Percentiles rank a stretch among this genome's conserved stretches.
Evolutionary conservation across 2,329 filamentous ascomycete species (phyloP).

Genomic region (Aspergillus sp.): DNA sequence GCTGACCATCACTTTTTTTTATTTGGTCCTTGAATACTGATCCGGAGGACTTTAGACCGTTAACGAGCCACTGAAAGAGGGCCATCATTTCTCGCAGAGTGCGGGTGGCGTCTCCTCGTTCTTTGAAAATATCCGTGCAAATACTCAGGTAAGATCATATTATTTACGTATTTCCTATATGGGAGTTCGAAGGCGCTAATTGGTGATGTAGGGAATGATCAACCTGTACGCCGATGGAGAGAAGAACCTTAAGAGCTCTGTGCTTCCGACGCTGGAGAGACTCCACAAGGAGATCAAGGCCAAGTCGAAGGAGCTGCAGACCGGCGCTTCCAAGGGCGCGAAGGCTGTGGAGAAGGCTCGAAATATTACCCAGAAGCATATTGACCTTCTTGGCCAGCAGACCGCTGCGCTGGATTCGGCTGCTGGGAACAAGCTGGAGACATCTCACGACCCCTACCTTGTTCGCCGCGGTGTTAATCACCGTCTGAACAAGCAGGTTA

Average conservation of each 20-base stretch:
- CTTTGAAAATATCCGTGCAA: conserved; percentile 91
- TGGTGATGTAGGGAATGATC: conserved; percentile 64
- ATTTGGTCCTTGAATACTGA: conserved; percentile 6
- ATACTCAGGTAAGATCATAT: conserved; percentile 66
- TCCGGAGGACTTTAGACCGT: conserved; percentile 61
- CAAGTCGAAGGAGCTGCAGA: conserved; percentile 84
- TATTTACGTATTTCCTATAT: too few species aligned
- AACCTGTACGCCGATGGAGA: conserved; percentile 90
- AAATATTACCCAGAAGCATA: conserved; percentile 85
- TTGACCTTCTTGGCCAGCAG: conserved; percentile 87
- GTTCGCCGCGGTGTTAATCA: conserved; percentile 77
- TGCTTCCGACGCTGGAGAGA: conserved; percentile 84
- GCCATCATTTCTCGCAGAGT: conserved; percentile 87
- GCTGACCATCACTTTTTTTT: background rate
- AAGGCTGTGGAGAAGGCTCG: conserved; percentile 93
- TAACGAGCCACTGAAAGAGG: conserved; percentile 79
- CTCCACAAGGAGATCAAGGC: conserved; percentile 96
- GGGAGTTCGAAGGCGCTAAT: background rate
- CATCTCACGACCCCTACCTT: conserved; percentile 83
- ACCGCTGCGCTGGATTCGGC: conserved; percentile 73
- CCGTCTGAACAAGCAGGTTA: conserved; percentile 83
- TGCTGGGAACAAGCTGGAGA: conserved; percentile 67
- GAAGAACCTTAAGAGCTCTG: conserved; percentile 80
- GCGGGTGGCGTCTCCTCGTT: conserved; percentile 84
- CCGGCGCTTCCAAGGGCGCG: conserved; percentile 76